A percentile compares a stretch with the other conserved stretches of the same genome.
These are phyloP conservation scores for Cercospora janseana DNA, from an alignment of 2,329 filamentous ascomycete genomes.

Conservation along the genomic window DNA sequence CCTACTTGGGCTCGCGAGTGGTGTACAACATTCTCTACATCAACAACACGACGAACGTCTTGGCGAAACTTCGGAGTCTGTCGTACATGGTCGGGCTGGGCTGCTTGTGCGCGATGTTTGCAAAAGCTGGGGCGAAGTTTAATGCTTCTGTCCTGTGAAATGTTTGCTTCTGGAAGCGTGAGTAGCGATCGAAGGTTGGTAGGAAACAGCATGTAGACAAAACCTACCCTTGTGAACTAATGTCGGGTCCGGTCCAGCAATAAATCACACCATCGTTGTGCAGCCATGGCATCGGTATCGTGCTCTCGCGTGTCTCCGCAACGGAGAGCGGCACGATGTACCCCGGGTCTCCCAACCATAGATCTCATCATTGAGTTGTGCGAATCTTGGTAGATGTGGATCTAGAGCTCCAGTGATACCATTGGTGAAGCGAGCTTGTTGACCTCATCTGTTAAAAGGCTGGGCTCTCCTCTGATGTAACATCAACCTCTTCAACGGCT, in stretches of 20 bases:
- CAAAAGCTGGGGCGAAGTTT: conserved; percentile 31
- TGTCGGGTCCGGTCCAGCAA: too few relatives aligned
- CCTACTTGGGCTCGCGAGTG: conserved; percentile 31
- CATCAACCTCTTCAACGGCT: too few relatives aligned
- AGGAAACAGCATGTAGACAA: not conserved
- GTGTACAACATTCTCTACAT: conserved; percentile 36
- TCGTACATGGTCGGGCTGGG: conserved; percentile 30
- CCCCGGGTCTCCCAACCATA: too few relatives aligned
- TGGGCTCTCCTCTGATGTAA: not conserved
- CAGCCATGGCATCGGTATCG: too few relatives aligned
- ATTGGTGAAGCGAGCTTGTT: not conserved
- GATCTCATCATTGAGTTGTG: too few relatives aligned
- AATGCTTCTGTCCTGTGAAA: conserved; percentile 3
- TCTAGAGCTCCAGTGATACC: not conserved
- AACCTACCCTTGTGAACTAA: too few relatives aligned
- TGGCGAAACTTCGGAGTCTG: conserved; percentile 24
- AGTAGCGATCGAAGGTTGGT: not conserved
- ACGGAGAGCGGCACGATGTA: too few relatives aligned
- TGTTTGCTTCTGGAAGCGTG: not conserved
- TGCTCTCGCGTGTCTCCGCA: too few relatives aligned
- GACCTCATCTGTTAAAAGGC: not conserved
- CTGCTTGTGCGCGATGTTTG: conserved; percentile 29
- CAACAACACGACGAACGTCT: conserved; percentile 25
- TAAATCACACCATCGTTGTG: too few relatives aligned
- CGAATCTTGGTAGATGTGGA: conserved; percentile 7